These are phyloP conservation scores for Solanum neorickii DNA, from an alignment of 257 asterid species.

Conservation along the genomic window DNA sequence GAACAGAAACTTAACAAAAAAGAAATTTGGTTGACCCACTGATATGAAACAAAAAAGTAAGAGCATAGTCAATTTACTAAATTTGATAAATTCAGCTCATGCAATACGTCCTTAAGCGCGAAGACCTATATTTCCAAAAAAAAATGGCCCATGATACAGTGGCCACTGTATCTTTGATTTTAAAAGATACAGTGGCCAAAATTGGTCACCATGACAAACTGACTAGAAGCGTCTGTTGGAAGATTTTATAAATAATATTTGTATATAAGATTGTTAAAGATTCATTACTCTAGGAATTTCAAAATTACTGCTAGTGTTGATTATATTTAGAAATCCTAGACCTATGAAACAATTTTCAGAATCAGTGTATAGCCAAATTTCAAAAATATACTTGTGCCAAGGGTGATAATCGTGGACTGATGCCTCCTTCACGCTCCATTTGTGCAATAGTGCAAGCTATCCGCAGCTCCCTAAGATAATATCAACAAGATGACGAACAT, in stretches of 20 bases:
- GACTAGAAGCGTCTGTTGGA: not conserved
- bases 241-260: not conserved
- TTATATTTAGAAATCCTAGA: not conserved
- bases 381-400: conserved; percentile 66
- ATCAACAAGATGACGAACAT: not conserved
- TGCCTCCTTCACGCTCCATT: conserved; percentile 98
- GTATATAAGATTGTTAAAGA: not conserved
- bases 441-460: conserved; percentile 92
- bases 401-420: conserved; percentile 91
- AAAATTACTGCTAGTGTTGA: not conserved
- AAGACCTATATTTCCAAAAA: not conserved
- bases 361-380: not conserved
- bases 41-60: not conserved
- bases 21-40: not conserved
- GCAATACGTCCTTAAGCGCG: not conserved
- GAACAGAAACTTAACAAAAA: not conserved
- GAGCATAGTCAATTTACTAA: not conserved
- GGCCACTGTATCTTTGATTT: not conserved
- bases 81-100: not conserved
- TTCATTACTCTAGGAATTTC: not conserved
- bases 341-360: not conserved
- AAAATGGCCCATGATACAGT: not conserved
- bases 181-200: not conserved
- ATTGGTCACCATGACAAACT: not conserved
- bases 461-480: conserved; percentile 64